Percentiles rank a stretch among this genome's conserved stretches.
phyloP scores from a whole-genome alignment of 2,329 filamentous ascomycete species.

The Aureobasidium sp. region DNA sequence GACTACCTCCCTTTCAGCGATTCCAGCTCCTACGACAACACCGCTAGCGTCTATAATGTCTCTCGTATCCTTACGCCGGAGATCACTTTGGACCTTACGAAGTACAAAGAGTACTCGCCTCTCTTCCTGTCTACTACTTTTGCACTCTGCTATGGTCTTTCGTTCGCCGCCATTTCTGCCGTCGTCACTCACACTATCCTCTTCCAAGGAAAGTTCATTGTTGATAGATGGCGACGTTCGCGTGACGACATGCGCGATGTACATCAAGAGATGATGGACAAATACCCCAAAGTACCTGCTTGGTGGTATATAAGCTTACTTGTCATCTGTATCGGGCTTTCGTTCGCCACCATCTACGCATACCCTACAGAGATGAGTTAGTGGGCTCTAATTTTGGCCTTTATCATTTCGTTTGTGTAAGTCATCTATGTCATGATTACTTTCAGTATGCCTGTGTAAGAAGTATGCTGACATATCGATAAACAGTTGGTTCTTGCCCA shows the following conservation, averaged over 20 bases:
- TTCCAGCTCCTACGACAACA: constrained; percentile 75
- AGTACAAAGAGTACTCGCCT: constrained; percentile 69
- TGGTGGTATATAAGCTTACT: constrained; percentile 53
- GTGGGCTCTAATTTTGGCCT: constrained; percentile 68
- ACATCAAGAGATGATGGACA: constrained; percentile 72
- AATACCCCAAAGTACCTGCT: constrained; percentile 72
- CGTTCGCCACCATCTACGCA: constrained; percentile 26
- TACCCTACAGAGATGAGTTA: constrained; percentile 76
- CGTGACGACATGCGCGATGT: constrained; percentile 54
- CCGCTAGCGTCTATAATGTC: constrained; percentile 71
- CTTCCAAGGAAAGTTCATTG: constrained; percentile 79
- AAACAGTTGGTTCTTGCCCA: background rate
- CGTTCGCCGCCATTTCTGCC: constrained; percentile 74
- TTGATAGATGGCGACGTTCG: constrained; percentile 59
- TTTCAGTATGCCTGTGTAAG: background rate
- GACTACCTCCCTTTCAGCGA: constrained; percentile 82
- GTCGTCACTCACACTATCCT: constrained; percentile 72
- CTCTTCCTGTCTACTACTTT: constrained; percentile 84
- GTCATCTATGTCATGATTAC: background rate
- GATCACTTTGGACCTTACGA: constrained; percentile 67
- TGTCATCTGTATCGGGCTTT: constrained; percentile 15
- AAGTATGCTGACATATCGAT: background rate
- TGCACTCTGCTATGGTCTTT: constrained; percentile 75
- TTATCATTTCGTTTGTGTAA: constrained; percentile 66
- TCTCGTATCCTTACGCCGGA: constrained; percentile 68